Evolutionary conservation across 169 alveolate species (phyloP).

Genomic region (Cryptosporidium bovis): DNA sequence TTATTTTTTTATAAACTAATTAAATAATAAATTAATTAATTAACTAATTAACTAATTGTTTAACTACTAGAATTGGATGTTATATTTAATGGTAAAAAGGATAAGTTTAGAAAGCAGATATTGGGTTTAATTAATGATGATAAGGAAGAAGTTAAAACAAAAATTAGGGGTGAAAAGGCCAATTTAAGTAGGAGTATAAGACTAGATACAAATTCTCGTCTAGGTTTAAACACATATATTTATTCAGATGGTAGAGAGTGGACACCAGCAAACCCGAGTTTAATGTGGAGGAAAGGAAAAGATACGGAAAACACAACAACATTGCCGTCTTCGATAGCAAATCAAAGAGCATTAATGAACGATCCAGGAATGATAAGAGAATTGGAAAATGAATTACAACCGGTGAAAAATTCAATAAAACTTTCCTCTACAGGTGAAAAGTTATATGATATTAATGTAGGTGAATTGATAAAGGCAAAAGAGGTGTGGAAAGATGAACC

Average conservation of each 20-base stretch:
- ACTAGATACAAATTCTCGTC: slow-evolving; percentile 12
- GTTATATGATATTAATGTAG: slow-evolving; percentile 36
- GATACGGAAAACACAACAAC: slow-evolving; percentile 45
- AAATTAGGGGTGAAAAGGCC: neutral
- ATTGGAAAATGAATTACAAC: slow-evolving; percentile 44
- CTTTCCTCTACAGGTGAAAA: slow-evolving; percentile 64
- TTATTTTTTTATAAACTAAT: neutral
- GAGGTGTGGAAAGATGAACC: slow-evolving; percentile 75
- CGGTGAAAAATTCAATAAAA: slow-evolving; percentile 34
- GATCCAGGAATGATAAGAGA: slow-evolving; percentile 59
- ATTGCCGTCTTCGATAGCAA: slow-evolving; percentile 29
- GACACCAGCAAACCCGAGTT: slow-evolving; percentile 59
- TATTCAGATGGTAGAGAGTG: slow-evolving; percentile 68
- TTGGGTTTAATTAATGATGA: slow-evolving; percentile 20
- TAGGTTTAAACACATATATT: slow-evolving; percentile 31
- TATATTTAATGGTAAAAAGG: slow-evolving; percentile 24
- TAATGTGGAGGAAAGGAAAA: slow-evolving; percentile 38
- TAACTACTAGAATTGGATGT: slow-evolving; percentile 17
- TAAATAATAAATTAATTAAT: neutral
- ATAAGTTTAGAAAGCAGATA: slow-evolving; percentile 23
- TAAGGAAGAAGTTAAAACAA: neutral
- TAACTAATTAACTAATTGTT: neutral
- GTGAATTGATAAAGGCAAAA: slow-evolving; percentile 2
- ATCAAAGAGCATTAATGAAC: slow-evolving; percentile 52
- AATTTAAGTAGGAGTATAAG: slow-evolving; percentile 22